phyloP scores from a whole-genome alignment of 176 grass and related monocot genomes.

The Otatea glauca region DNA sequence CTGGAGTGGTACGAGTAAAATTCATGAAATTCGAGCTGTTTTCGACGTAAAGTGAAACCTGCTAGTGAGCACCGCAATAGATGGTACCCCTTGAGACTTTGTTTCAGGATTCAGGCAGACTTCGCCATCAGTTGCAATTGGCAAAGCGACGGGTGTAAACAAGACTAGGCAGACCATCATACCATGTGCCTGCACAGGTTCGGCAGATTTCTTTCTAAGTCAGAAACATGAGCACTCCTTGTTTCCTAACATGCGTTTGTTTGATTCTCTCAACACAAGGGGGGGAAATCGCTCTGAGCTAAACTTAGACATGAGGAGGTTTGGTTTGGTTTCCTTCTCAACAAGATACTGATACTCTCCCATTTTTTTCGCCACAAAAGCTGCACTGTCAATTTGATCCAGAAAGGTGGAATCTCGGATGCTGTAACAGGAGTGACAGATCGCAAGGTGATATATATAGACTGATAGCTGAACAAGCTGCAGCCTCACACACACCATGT shows the following conservation, averaged over 20 bases:
- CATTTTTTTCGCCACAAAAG: background rate
- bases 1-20: no score
- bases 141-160: background rate
- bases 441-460: background rate
- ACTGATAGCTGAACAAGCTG: background rate
- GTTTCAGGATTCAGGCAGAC: conserved; percentile 28
- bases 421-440: background rate
- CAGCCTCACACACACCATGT: background rate
- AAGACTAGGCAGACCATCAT: conserved; percentile 36
- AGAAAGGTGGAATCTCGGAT: background rate
- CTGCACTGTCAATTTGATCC: no score
- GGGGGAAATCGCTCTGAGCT: background rate
- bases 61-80: no score
- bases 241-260: conserved; percentile 4
- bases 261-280: background rate
- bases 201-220: background rate
- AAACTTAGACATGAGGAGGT: background rate
- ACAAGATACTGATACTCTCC: background rate
- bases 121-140: conserved; percentile 6
- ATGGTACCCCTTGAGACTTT: background rate
- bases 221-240: background rate
- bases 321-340: background rate
- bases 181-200: conserved; percentile 30
- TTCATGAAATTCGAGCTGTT: no score
- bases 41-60: no score